Percentiles rank a stretch among this genome's conserved stretches.
Conservation (phyloP, 176 grass and related monocot species). For the Hyparrhenia diplandra region DNA sequence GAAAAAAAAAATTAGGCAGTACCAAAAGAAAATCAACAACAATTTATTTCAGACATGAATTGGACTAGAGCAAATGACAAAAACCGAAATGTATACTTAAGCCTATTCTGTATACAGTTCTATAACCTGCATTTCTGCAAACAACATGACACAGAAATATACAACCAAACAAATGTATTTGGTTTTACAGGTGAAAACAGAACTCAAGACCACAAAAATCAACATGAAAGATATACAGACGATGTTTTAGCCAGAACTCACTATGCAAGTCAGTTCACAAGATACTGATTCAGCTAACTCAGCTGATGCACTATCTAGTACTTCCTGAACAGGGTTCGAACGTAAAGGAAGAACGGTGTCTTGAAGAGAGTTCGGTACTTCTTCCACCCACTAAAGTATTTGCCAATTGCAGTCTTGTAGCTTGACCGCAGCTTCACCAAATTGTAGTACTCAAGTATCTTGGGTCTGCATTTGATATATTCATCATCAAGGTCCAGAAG, state of each 20-base stretch:
- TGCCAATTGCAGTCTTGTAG: constrained; percentile 77
- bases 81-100: neutral
- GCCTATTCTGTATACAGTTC: constrained; percentile 1
- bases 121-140: neutral
- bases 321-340: constrained; percentile 61
- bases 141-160: constrained; percentile 22
- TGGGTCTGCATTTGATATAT: constrained; percentile 78
- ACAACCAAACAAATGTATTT: neutral
- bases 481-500: constrained; percentile 68
- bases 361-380: too few species aligned
- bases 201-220: constrained; percentile 5
- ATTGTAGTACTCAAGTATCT: constrained; percentile 65
- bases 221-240: constrained; percentile 12
- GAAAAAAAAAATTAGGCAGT: neutral
- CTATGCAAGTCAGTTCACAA: constrained; percentile 17
- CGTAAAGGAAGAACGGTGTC: constrained; percentile 69
- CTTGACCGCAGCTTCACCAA: constrained; percentile 79
- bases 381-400: too few species aligned
- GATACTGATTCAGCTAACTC: neutral
- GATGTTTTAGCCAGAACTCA: constrained; percentile 22
- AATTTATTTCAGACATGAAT: constrained; percentile 9
- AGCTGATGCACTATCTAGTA: constrained; percentile 42
- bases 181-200: constrained; percentile 15
- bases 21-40: neutral
- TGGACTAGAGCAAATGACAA: neutral